Conservation (phyloP, 2,329 filamentous ascomycete species). For the Gremmenia infestans region DNA sequence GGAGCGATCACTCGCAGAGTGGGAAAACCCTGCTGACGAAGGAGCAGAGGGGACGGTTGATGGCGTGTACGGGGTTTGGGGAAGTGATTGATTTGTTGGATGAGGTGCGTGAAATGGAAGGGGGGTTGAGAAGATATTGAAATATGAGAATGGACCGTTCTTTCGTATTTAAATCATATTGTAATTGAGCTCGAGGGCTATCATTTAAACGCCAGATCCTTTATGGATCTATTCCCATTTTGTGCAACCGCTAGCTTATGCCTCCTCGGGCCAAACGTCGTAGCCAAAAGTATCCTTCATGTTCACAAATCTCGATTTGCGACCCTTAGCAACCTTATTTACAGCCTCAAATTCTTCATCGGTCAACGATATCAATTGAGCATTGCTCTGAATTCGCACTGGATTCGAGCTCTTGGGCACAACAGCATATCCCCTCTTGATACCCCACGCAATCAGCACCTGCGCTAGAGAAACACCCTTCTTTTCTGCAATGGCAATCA, state of each 20-base stretch:
- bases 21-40: constrained; percentile 43
- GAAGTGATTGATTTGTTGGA: constrained; percentile 59
- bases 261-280: constrained; percentile 62
- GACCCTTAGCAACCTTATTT: constrained; percentile 55
- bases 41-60: constrained; percentile 48
- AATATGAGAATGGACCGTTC: not conserved
- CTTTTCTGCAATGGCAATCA: constrained; percentile 61
- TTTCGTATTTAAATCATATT: not conserved
- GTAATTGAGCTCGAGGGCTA: not conserved
- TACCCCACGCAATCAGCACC: constrained; percentile 67
- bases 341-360: constrained; percentile 55
- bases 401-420: constrained; percentile 69
- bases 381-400: constrained; percentile 64
- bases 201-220: not conserved
- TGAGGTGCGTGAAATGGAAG: constrained; percentile 36
- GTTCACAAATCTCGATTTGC: constrained; percentile 70
- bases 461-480: constrained; percentile 55
- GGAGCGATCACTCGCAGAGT: constrained; percentile 50
- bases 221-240: not conserved
- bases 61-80: constrained; percentile 46
- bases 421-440: constrained; percentile 64
- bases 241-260: not conserved
- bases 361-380: constrained; percentile 60
- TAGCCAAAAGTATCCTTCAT: constrained; percentile 80
- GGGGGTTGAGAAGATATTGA: constrained; percentile 1